Percentiles rank a stretch among this genome's conserved stretches.
phyloP scores from a whole-genome alignment of 1,284 basidiomycete genomes.

The Lignosus rhinocerotis region DNA sequence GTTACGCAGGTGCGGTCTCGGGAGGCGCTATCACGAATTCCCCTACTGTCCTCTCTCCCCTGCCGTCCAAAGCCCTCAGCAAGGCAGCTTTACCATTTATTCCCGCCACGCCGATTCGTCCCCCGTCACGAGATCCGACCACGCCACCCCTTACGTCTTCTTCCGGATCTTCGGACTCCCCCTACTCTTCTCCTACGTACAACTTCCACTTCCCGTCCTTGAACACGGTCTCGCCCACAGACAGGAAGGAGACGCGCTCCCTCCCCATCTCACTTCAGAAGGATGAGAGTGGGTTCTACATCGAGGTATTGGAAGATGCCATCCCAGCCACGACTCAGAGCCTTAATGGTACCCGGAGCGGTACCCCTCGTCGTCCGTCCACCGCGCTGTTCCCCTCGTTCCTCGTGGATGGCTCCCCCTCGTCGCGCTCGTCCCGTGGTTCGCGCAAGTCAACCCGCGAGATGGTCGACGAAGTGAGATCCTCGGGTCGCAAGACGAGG shows the following conservation, averaged over 20 bases:
- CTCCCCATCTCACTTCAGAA: constrained; percentile 32
- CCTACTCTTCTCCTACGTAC: constrained; percentile 30
- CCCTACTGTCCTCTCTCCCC: constrained; percentile 27
- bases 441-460: constrained; percentile 31
- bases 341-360: constrained; percentile 25
- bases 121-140: constrained; percentile 11
- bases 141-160: constrained; percentile 25
- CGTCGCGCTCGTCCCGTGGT: constrained; percentile 23
- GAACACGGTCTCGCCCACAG: constrained; percentile 21
- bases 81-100: constrained; percentile 34
- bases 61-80: constrained; percentile 34
- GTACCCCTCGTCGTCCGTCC: constrained; percentile 29
- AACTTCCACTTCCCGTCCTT: constrained; percentile 36
- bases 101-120: constrained; percentile 22
- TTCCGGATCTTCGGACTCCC: constrained; percentile 25
- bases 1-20: constrained; percentile 29
- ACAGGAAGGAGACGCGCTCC: constrained; percentile 28
- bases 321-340: constrained; percentile 14
- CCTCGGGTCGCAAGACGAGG: constrained; percentile 27
- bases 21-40: constrained; percentile 13
- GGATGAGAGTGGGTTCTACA: constrained; percentile 38
- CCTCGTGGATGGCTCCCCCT: constrained; percentile 24
- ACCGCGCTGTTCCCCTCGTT: constrained; percentile 30
- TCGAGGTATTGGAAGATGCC: constrained; percentile 17
- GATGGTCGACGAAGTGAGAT: constrained; percentile 34